Conservation (phyloP, 805 yeast species). For the Candida ficus region DNA sequence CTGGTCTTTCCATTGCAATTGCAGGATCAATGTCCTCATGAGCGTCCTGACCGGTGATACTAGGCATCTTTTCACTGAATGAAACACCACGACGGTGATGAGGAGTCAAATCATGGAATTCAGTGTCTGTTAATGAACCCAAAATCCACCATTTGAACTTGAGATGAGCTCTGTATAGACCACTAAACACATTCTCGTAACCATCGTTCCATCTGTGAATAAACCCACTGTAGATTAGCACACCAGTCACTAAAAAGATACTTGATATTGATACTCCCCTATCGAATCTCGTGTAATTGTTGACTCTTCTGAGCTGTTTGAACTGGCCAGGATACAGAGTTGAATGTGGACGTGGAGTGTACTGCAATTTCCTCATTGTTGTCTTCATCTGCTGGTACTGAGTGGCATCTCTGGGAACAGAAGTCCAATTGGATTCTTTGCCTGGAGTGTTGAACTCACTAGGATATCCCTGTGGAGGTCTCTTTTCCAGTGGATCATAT, state of each 20-base stretch:
- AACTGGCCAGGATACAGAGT: constrained; percentile 75
- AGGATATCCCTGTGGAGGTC: constrained; percentile 86
- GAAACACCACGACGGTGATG: constrained; percentile 32
- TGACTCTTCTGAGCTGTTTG: constrained; percentile 59
- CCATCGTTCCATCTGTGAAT: constrained; percentile 85
- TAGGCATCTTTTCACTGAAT: constrained; percentile 12
- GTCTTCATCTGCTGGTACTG: constrained; percentile 65
- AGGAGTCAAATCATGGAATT: constrained; percentile 55
- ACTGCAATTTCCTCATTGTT: constrained; percentile 68
- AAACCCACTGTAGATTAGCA: constrained; percentile 58
- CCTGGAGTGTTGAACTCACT: constrained; percentile 73
- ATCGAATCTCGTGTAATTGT: constrained; percentile 47
- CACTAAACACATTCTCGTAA: constrained; percentile 67
- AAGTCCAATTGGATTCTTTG: constrained; percentile 45
- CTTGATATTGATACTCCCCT: constrained; percentile 59
- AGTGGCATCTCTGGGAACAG: constrained; percentile 59
- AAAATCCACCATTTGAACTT: constrained; percentile 45
- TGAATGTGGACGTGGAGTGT: constrained; percentile 73
- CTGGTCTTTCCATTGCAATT: constrained; percentile 58
- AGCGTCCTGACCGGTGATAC: constrained; percentile 30
- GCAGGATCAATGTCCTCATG: constrained; percentile 30
- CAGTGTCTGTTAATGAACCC: constrained; percentile 53
- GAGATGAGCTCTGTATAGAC: constrained; percentile 58
- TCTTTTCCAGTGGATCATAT: constrained; percentile 66
- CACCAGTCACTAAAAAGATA: constrained; percentile 40